phyloP scores from a whole-genome alignment of 176 grass and related monocot genomes.

The Otatea glauca region DNA sequence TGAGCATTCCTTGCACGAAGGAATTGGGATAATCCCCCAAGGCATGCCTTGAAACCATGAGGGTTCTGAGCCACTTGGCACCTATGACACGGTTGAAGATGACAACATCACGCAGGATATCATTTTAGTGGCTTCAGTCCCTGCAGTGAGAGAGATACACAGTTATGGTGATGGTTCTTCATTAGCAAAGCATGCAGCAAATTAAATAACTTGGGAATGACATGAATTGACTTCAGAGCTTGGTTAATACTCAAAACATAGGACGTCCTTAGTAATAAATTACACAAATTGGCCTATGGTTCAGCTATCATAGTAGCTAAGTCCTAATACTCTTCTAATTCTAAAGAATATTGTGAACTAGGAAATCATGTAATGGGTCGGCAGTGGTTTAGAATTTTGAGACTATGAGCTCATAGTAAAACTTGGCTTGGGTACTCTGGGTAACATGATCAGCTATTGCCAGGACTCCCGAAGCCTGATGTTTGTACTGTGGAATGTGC shows the following conservation, averaged over 20 bases:
- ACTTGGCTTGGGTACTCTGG: background rate
- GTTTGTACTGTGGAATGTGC: background rate
- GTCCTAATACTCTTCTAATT: background rate
- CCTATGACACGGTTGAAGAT: constrained; percentile 22
- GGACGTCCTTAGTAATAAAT: background rate
- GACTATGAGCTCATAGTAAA: background rate
- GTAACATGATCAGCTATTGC: background rate
- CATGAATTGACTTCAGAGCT: background rate
- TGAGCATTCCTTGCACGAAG: background rate
- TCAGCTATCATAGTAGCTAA: background rate
- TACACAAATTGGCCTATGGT: background rate
- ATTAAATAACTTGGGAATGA: background rate
- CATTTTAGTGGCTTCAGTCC: constrained; percentile 68
- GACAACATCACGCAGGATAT: constrained; percentile 35
- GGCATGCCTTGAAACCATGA: background rate
- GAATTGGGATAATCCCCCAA: background rate
- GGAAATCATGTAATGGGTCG: background rate
- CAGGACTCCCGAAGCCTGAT: background rate
- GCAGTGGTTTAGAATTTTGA: background rate
- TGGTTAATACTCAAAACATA: constrained; percentile 3
- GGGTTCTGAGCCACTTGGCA: background rate
- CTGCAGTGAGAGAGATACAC: constrained; percentile 41
- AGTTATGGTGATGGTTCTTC: background rate
- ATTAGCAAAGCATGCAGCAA: background rate
- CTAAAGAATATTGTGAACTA: background rate